Evolutionary conservation across 768 basidiomycete genomes (phyloP).

Genomic region (Cubamyces lactineus): DNA sequence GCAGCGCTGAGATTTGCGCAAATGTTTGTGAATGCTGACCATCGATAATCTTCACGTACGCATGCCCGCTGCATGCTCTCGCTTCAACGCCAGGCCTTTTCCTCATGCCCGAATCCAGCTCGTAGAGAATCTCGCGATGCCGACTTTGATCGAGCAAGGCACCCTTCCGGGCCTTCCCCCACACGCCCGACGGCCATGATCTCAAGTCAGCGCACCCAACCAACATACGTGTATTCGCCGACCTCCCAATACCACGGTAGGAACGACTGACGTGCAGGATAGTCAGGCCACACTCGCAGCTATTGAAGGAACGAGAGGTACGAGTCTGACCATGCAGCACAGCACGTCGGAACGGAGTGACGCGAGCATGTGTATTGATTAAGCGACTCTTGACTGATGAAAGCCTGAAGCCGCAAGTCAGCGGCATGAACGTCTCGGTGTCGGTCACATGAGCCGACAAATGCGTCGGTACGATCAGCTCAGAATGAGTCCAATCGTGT

Average conservation of each 20-base stretch:
- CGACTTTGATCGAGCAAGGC: constrained; percentile 5
- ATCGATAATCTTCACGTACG: background rate
- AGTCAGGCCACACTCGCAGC: constrained; percentile 1
- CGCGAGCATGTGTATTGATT: background rate
- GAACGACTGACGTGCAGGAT: too few species aligned
- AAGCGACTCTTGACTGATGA: background rate
- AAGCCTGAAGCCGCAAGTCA: background rate
- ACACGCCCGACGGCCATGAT: background rate
- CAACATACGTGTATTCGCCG: background rate
- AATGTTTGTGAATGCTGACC: too few species aligned
- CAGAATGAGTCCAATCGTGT: too few species aligned
- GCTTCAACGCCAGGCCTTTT: constrained; percentile 22
- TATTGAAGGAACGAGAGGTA: background rate
- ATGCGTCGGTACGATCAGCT: too few species aligned
- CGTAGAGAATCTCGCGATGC: background rate
- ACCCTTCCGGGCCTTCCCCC: background rate
- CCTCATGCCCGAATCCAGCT: constrained; percentile 12
- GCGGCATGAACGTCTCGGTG: too few species aligned
- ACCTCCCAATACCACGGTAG: background rate
- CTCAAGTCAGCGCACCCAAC: background rate
- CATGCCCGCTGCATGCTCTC: constrained; percentile 20
- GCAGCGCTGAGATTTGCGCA: too few species aligned
- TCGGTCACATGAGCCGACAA: too few species aligned
- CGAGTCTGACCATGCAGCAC: constrained; percentile 7
- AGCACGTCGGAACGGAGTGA: constrained; percentile 5